These are phyloP conservation scores for Cryptomeria japonica DNA, from an alignment of 75 land plant species.

Conservation along the genomic window DNA sequence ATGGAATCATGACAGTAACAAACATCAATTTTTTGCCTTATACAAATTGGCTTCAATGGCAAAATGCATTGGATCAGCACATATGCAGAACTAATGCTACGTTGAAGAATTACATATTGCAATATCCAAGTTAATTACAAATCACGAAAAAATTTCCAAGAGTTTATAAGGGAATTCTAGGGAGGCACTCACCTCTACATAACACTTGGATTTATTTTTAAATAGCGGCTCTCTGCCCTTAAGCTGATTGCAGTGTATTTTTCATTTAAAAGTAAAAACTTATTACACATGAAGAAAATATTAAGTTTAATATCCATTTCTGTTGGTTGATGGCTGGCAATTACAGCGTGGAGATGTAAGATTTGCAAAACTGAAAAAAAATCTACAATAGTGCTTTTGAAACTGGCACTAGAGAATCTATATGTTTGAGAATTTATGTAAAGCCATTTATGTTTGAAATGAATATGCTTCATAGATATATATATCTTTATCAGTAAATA, in stretches of 20 bases:
- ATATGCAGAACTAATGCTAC: no score
- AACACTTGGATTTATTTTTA: no score
- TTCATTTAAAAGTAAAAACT: not conserved
- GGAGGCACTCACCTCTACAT: no score
- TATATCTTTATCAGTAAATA: not conserved
- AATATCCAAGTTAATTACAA: no score
- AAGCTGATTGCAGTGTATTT: not conserved
- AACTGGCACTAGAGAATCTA: not conserved
- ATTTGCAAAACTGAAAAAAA: not conserved
- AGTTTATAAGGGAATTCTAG: no score
- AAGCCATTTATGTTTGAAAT: not conserved
- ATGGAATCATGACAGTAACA: no score
- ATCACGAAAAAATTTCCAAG: no score
- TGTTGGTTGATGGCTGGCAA: not conserved
- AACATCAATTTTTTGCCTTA: no score
- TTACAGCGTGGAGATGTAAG: not conserved
- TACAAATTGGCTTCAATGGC: no score
- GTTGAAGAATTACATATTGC: no score
- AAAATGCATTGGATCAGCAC: no score
- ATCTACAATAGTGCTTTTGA: not conserved
- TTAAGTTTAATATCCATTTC: not conserved
- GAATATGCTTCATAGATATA: not conserved
- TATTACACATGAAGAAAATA: not conserved
- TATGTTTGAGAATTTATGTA: not conserved
- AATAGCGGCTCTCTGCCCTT: no score